phyloP scores from a whole-genome alignment of 2,329 filamentous ascomycete genomes.

The Simplicillium sp. region DNA sequence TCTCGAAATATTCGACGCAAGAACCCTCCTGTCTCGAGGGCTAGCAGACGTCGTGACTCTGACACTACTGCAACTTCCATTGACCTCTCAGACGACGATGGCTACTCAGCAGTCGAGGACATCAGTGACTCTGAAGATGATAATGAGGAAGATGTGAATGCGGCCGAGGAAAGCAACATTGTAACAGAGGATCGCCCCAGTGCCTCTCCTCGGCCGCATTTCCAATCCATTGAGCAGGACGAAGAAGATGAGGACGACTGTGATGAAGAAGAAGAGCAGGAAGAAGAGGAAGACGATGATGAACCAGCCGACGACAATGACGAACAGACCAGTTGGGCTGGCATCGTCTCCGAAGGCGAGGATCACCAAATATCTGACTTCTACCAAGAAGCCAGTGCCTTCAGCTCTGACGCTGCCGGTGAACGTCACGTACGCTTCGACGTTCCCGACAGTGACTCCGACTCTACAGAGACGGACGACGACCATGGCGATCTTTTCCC shows the following conservation, averaged over 20 bases:
- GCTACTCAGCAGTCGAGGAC: constrained; percentile 68
- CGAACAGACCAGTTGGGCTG: constrained; percentile 45
- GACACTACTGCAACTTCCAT: constrained; percentile 46
- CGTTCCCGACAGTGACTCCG: constrained; percentile 56
- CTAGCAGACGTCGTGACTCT: constrained; percentile 37
- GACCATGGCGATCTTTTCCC: constrained; percentile 60
- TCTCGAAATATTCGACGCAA: constrained; percentile 45
- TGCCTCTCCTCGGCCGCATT: constrained; percentile 41
- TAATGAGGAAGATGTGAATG: constrained; percentile 68
- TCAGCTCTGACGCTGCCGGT: constrained; percentile 27
- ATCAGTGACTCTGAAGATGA: constrained; percentile 70
- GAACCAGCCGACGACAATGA: constrained; percentile 30
- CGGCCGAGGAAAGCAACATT: constrained; percentile 70
- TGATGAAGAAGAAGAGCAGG: constrained; percentile 24
- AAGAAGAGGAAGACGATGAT: constrained; percentile 29
- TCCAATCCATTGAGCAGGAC: constrained; percentile 16
- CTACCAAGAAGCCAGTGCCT: constrained; percentile 27
- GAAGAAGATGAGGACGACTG: constrained; percentile 27
- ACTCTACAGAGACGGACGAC: constrained; percentile 54
- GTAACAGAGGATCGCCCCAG: constrained; percentile 34
- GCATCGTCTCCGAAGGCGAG: constrained; percentile 39
- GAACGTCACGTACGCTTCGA: constrained; percentile 68
- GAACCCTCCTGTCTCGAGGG: constrained; percentile 31
- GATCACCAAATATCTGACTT: constrained; percentile 34
- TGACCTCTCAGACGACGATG: constrained; percentile 56